A percentile compares a stretch with the other conserved stretches of the same genome.
Conservation (phyloP, 2,329 filamentous ascomycete species). For the Neonectria magnoliae region DNA sequence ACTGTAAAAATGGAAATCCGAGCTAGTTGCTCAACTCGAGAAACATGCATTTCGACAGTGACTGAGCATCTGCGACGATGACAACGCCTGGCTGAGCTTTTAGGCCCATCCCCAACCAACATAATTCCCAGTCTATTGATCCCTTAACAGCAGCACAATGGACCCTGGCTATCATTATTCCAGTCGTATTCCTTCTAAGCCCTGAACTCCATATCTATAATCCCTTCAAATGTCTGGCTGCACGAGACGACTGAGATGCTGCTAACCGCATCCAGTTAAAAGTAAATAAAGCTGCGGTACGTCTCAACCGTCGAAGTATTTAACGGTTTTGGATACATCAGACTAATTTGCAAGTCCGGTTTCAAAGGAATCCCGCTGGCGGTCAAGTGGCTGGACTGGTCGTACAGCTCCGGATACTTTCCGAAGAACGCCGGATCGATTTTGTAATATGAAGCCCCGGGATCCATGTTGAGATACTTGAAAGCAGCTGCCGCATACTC, state of each 20-base stretch:
- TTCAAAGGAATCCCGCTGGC: constrained; percentile 44
- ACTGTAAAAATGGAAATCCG: neutral
- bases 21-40: too few species aligned
- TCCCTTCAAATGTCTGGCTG: neutral
- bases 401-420: constrained; percentile 46
- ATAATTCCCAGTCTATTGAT: too few species aligned
- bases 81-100: too few species aligned
- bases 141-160: too few species aligned
- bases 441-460: constrained; percentile 46
- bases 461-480: constrained; percentile 45
- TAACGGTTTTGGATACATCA: constrained; percentile 45
- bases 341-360: constrained; percentile 41
- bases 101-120: too few species aligned
- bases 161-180: too few species aligned
- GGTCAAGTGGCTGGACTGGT: constrained; percentile 38
- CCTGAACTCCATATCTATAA: too few species aligned
- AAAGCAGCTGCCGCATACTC: constrained; percentile 41
- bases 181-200: too few species aligned
- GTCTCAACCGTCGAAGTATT: constrained; percentile 44
- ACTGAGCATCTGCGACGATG: too few species aligned
- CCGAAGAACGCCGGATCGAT: constrained; percentile 47
- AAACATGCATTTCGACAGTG: too few species aligned
- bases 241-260: constrained; percentile 25
- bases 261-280: constrained; percentile 42
- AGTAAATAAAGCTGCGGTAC: constrained; percentile 47